These are phyloP conservation scores for Podaxis sp. DNA, from an alignment of 768 basidiomycete species.

Conservation along the genomic window DNA sequence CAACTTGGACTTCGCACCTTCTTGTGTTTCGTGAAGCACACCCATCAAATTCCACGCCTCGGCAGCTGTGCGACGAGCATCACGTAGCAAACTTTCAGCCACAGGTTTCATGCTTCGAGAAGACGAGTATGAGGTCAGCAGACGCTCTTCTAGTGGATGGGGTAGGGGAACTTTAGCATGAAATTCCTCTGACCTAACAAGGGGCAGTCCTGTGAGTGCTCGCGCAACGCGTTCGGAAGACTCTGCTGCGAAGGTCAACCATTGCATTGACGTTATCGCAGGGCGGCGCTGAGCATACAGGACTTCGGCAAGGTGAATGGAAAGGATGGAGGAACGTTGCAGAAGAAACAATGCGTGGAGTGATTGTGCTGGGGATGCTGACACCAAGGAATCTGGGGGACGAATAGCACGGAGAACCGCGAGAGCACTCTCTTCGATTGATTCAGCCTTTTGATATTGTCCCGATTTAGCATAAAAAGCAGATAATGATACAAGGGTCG, in stretches of 20 bases:
- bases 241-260: conserved; percentile 57
- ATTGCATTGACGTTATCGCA: conserved; percentile 44
- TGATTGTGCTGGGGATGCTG: conserved; percentile 49
- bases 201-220: conserved; percentile 42
- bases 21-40: conserved; percentile 47
- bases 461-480: conserved; percentile 62
- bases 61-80: conserved; percentile 65
- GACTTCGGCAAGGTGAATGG: conserved; percentile 72
- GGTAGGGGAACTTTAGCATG: conserved; percentile 18
- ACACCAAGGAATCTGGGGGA: conserved; percentile 37
- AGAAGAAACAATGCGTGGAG: conserved; percentile 65
- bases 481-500: conserved; percentile 66
- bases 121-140: conserved; percentile 39
- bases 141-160: conserved; percentile 22
- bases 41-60: conserved; percentile 77
- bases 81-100: conserved; percentile 56
- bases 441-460: conserved; percentile 48
- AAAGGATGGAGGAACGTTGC: conserved; percentile 70
- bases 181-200: conserved; percentile 29
- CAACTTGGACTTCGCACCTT: conserved; percentile 28
- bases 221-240: conserved; percentile 63
- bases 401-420: conserved; percentile 49
- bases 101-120: conserved; percentile 49
- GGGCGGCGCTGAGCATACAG: conserved; percentile 44
- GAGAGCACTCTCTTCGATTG: conserved; percentile 52